Evolutionary conservation across 2,329 filamentous ascomycete species (phyloP), one percentile per base, ranked within the genome.

Genomic region (Venturia asperata): DNA sequence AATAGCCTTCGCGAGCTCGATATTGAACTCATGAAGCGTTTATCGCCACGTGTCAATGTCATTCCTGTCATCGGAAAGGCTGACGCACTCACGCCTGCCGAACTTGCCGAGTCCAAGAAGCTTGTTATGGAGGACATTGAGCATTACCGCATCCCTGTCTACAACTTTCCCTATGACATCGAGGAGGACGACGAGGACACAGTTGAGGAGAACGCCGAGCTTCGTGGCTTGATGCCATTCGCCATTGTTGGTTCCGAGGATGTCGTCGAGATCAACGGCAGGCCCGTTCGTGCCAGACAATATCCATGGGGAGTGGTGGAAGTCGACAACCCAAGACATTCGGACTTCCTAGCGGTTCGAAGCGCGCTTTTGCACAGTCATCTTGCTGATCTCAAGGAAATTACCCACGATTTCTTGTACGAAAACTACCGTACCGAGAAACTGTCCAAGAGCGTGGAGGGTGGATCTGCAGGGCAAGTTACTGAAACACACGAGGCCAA

Each of bases 371-470:
- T 99, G 68, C 94, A 99, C 84, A 97, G 92, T 80, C 94, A 99
- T 82, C 82, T 99, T 75, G 94, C 94, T 68, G 94, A 99, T 78
- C 82, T 99, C 74, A 99, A 99, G 87, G 94, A 99, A 79, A 99
- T 99, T 76, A 99, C 94, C 63, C 94, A 99, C 79, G 94, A 99
- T 79, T 99, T 99, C 88, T 83, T 99, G 69, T 99, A 99, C 81
- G 94, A 99, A 79, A 99, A 99, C 82, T 99, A 99, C 85, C 92
- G 94, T 91, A 99, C 94, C 75, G 94, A 99, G 90, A 97, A 97
- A 84, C 90, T 99, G 73, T 96, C 91, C 83, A 99, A 97, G 91
- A 97, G 92, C 77, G 94, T 99, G 72, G 92, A 97, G 76, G 91
- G 91, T 77, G 90, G 90, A 80, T 84, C 87, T 79, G 85, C 87